Evolutionary conservation across 2,329 filamentous ascomycete species (phyloP).

Genomic region (Verticillium zaregamsianum): DNA sequence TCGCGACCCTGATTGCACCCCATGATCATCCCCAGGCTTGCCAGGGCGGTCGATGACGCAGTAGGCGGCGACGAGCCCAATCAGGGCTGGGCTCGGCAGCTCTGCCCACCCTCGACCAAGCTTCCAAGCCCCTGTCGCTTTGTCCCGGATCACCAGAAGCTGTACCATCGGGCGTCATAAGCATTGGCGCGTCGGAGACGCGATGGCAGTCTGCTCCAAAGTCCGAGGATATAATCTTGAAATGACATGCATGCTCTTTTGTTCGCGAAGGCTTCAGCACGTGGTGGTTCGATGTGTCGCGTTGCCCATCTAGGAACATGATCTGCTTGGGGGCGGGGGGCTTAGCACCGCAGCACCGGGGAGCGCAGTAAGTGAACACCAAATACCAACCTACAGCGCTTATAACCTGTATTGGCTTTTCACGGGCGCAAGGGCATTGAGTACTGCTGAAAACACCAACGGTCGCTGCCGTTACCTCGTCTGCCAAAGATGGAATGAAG

Average conservation of each 20-base stretch:
- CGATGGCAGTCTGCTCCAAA: background rate
- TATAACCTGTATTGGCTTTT: too few relatives aligned
- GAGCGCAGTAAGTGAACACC: too few relatives aligned
- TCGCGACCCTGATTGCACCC: background rate
- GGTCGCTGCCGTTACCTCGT: too few relatives aligned
- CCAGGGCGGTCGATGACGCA: constrained; percentile 1
- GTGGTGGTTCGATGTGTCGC: too few relatives aligned
- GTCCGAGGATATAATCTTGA: background rate
- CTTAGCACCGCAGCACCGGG: too few relatives aligned
- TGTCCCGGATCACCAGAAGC: background rate
- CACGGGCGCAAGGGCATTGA: too few relatives aligned
- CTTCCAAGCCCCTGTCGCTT: background rate
- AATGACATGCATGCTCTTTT: background rate
- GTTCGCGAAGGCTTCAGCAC: background rate
- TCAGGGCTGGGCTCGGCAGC: background rate
- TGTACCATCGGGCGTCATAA: background rate
- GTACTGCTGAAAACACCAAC: too few relatives aligned
- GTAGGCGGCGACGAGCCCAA: background rate
- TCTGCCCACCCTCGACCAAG: background rate
- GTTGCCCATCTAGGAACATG: too few relatives aligned
- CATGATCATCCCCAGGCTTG: background rate
- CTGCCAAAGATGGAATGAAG: too few relatives aligned
- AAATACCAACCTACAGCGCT: too few relatives aligned
- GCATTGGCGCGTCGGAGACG: background rate
- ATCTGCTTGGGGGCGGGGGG: too few relatives aligned